Evolutionary conservation across 106 monocot genomes (phyloP), one percentile per base, ranked within the genome.

Genomic region (Dendrobium chrysotoxum): DNA sequence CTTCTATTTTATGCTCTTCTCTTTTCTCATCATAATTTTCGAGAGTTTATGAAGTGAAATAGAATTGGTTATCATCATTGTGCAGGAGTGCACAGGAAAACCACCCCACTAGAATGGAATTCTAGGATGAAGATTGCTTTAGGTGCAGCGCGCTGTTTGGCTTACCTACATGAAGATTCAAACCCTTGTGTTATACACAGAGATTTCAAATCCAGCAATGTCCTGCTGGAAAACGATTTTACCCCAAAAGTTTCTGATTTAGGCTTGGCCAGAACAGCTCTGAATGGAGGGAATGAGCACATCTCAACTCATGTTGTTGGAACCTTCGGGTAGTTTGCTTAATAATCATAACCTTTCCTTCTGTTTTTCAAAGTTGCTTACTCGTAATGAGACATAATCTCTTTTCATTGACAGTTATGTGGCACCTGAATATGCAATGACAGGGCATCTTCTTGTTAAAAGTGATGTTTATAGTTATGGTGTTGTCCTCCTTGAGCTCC

Each of bases 371-470:
- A 55, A 55, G 13, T 0, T 55, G 44, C 44, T 44, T 44, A 44
- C 44, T 44, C 44, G 4, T 44, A 44, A 44, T 44, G 44, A 44
- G 30, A 21, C 25, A n/a, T n/a, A 55, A 7, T 35, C 40, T 31
- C 68, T 53, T 30, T 66, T 20, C 65, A 68, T 55, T 55, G 50
- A 21, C 71, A 89, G 89, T n/a, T 89, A 89, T 77, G 89, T 89
- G 46, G 89, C 89, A 40, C 89, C 89, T 35, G 89, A 89, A 77
- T 89, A 89, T 79, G 89, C 89, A 12, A 89, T 89, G 89, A 89
- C 89, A 0, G 86, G 89, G 39, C 89, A 89, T 77, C 86, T 89
- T 53, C 84, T 89, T 64, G 89, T 89, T 18, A 89, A 89, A 77
- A 86, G 86, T 23, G 89, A 89, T 83, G 89, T 89, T 25, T 89